A percentile compares a stretch with the other conserved stretches of the same genome.
These are phyloP conservation scores for Tremella mesenterica DNA, from an alignment of 768 basidiomycete genomes.

Conservation along the genomic window DNA sequence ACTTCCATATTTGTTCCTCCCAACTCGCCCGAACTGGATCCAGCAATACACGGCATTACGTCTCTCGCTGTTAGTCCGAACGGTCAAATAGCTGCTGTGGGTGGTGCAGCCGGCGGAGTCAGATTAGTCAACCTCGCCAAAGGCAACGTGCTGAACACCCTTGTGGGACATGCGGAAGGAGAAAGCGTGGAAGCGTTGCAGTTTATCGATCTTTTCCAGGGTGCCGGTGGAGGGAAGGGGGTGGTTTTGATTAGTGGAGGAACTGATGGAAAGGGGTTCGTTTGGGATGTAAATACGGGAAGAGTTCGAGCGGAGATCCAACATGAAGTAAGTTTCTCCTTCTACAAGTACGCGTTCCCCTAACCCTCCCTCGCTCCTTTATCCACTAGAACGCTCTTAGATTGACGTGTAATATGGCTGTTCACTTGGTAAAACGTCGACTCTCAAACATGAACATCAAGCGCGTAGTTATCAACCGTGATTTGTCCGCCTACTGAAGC, in stretches of 20 bases:
- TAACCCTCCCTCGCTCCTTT: too few species aligned
- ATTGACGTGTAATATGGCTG: too few species aligned
- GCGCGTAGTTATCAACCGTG: too few species aligned
- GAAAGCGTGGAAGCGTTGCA: conserved; percentile 80
- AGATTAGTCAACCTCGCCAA: conserved; percentile 79
- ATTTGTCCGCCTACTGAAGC: too few species aligned
- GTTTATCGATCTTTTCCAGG: conserved; percentile 67
- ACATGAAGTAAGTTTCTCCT: conserved; percentile 58
- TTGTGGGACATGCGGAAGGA: conserved; percentile 74
- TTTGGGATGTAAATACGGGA: conserved; percentile 90
- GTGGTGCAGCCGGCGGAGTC: conserved; percentile 74
- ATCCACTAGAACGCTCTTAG: too few species aligned
- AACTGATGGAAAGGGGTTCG: conserved; percentile 86
- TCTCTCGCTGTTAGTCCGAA: conserved; percentile 74
- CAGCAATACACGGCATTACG: conserved; percentile 69
- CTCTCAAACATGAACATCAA: too few species aligned
- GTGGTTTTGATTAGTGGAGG: conserved; percentile 69
- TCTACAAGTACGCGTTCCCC: conserved; percentile 1
- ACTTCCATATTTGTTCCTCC: conserved; percentile 26
- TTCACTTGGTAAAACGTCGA: too few species aligned
- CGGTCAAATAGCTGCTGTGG: conserved; percentile 83
- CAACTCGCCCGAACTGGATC: conserved; percentile 48
- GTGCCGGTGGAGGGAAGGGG: conserved; percentile 47
- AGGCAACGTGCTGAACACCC: conserved; percentile 67
- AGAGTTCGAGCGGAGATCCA: conserved; percentile 68